Conservation (phyloP, 192 early-diverging fungal genomes). For the Podila clonocystis region DNA sequence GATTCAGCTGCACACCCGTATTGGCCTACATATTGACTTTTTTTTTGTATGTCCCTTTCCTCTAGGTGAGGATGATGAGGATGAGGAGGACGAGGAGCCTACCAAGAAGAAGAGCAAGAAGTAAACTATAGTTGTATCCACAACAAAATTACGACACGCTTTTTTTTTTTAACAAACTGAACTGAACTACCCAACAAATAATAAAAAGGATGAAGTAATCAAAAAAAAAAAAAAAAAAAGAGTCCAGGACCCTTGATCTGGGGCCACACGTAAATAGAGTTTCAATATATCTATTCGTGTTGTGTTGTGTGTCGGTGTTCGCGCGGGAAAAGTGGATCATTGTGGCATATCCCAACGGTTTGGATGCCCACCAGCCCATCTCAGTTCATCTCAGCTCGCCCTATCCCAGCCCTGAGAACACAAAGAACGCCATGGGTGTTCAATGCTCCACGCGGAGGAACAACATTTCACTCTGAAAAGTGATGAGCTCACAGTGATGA, state of each 20-base stretch:
- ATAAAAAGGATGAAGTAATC: too few species aligned
- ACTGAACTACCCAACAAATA: neutral
- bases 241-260: neutral
- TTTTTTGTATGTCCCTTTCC: neutral
- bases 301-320: neutral
- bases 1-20: too few species aligned
- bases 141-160: neutral
- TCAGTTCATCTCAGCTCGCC: too few species aligned
- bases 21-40: neutral
- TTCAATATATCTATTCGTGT: too few species aligned
- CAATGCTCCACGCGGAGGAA: too few species aligned
- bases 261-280: too few species aligned
- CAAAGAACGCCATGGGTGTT: too few species aligned
- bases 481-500: conserved; percentile 1
- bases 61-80: conserved; percentile 25
- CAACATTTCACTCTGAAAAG: neutral
- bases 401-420: too few species aligned
- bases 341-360: too few species aligned
- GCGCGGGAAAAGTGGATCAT: neutral
- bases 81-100: conserved; percentile 40
- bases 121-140: conserved; percentile 1
- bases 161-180: neutral
- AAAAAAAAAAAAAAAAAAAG: too few species aligned
- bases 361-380: too few species aligned
- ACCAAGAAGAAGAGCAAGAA: conserved; percentile 53